phyloP scores from a whole-genome alignment of 495 filamentous ascomycete species.

The Rusavskia elegans region DNA sequence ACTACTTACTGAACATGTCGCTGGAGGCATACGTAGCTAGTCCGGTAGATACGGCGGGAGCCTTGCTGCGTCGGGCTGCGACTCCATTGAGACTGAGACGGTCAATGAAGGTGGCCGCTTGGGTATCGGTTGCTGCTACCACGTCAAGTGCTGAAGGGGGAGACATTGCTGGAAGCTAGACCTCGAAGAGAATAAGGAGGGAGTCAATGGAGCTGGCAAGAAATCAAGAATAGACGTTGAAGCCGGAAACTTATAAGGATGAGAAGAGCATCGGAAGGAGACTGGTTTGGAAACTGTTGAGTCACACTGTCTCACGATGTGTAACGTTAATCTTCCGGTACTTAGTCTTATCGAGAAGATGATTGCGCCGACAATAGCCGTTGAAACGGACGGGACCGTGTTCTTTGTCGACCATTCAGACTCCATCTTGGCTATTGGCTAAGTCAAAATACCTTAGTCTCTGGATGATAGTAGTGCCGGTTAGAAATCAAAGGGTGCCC shows the following conservation, averaged over 20 bases:
- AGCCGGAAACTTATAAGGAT: neutral
- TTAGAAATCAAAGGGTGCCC: no score
- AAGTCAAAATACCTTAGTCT: no score
- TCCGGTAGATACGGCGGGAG: constrained; percentile 50
- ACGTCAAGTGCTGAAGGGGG: constrained; percentile 27
- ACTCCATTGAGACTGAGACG: constrained; percentile 60
- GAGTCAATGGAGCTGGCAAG: neutral
- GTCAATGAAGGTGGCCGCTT: constrained; percentile 29
- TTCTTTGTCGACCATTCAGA: no score
- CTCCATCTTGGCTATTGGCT: no score
- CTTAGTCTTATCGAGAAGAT: no score
- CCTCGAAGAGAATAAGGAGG: neutral
- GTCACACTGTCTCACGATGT: no score
- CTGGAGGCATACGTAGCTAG: constrained; percentile 62
- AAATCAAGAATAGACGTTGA: neutral
- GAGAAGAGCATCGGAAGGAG: neutral
- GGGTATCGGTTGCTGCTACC: constrained; percentile 23
- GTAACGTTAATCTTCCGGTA: neutral
- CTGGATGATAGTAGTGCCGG: no score
- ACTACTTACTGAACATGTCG: constrained; percentile 50
- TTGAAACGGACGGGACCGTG: no score
- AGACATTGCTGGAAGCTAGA: constrained; percentile 5
- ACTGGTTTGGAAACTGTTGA: neutral
- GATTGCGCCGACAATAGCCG: no score
- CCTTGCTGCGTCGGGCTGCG: constrained; percentile 47